Conservation (phyloP, 2,329 filamentous ascomycete species). For the Epichloe uncinata region DNA sequence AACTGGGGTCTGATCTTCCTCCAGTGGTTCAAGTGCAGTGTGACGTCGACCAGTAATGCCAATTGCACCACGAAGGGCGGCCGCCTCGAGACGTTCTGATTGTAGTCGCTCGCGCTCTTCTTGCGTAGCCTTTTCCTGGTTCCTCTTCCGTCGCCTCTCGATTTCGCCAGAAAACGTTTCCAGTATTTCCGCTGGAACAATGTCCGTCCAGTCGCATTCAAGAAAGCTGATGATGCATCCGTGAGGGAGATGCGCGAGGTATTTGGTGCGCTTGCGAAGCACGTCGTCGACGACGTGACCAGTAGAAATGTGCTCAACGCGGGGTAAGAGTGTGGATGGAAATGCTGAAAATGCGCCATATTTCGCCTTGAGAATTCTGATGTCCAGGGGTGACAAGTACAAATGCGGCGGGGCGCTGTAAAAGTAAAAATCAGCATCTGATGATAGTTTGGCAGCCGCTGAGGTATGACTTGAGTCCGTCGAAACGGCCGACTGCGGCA, state of each 20-base stretch:
- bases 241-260: slow-evolving; percentile 71
- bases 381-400: slow-evolving; percentile 82
- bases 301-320: slow-evolving; percentile 79
- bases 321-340: slow-evolving; percentile 72
- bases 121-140: slow-evolving; percentile 68
- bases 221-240: slow-evolving; percentile 87
- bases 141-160: slow-evolving; percentile 59
- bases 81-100: slow-evolving; percentile 67
- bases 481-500: slow-evolving; percentile 22
- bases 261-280: slow-evolving; percentile 71
- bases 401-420: slow-evolving; percentile 80
- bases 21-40: slow-evolving; percentile 20
- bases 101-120: slow-evolving; percentile 77
- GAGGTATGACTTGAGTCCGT: slow-evolving; percentile 6
- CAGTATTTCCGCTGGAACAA: slow-evolving; percentile 63
- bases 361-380: slow-evolving; percentile 79
- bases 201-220: slow-evolving; percentile 91
- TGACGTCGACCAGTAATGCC: slow-evolving; percentile 21
- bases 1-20: slow-evolving; percentile 24
- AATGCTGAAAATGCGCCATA: slow-evolving; percentile 75
- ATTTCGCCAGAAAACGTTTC: slow-evolving; percentile 65
- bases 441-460: slow-evolving; percentile 11
- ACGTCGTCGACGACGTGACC: slow-evolving; percentile 81
- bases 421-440: slow-evolving; percentile 58
- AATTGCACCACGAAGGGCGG: slow-evolving; percentile 44